A percentile compares a stretch with the other conserved stretches of the same genome.
Evolutionary conservation across 768 basidiomycete genomes (phyloP).

Genomic region (Coprinopsis marcescibilis): DNA sequence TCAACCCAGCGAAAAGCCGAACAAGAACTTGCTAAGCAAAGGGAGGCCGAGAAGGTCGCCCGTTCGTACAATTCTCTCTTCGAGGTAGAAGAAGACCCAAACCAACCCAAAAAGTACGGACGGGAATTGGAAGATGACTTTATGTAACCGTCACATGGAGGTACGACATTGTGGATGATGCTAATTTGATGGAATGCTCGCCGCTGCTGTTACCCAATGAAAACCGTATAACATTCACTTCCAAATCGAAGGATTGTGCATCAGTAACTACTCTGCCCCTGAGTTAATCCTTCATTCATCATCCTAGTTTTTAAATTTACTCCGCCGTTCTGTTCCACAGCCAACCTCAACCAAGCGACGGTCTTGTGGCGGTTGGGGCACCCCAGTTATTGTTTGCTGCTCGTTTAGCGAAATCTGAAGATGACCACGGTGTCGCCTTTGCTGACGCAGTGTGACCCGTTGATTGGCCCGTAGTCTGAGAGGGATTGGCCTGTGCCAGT

Average conservation of each 20-base stretch:
- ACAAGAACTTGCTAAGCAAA: slow-evolving; percentile 59
- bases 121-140: slow-evolving; percentile 85
- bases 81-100: slow-evolving; percentile 56
- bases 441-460: background rate
- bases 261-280: no score
- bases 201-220: no score
- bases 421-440: slow-evolving; percentile 9
- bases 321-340: no score
- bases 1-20: slow-evolving; percentile 69
- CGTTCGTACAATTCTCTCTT: slow-evolving; percentile 83
- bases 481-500: no score
- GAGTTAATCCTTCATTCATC: no score
- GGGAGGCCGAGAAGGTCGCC: slow-evolving; percentile 85
- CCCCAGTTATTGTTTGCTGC: slow-evolving; percentile 18
- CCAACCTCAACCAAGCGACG: slow-evolving; percentile 13
- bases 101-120: slow-evolving; percentile 49
- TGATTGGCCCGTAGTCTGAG: no score
- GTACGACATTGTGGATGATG: background rate
- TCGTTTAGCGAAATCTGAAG: slow-evolving; percentile 15
- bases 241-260: no score
- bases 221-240: no score
- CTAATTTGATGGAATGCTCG: no score
- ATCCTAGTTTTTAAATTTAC: no score
- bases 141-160: slow-evolving; percentile 60
- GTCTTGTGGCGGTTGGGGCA: slow-evolving; percentile 16